phyloP scores from a whole-genome alignment of 192 early-diverging fungal species.

The Entomortierella beljakovae region DNA sequence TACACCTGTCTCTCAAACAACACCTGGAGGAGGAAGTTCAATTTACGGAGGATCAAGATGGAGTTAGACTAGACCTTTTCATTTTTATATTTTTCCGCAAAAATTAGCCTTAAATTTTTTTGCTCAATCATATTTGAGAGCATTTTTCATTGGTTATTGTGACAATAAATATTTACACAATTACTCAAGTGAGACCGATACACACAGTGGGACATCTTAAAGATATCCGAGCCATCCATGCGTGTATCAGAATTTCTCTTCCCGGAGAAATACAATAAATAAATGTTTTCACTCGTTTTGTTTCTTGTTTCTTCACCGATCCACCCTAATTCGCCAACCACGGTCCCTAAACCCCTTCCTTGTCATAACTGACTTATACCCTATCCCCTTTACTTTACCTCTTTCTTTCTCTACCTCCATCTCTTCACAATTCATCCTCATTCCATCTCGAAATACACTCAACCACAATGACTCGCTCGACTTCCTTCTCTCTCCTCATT shows the following conservation, averaged over 20 bases:
- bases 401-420: neutral
- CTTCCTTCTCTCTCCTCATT: constrained; percentile 10
- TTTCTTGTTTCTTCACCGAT: neutral
- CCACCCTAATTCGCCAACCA: constrained; percentile 2
- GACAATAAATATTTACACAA: too few relatives aligned
- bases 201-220: too few relatives aligned
- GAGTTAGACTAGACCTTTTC: neutral
- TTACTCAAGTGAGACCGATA: too few relatives aligned
- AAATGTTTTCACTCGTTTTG: neutral
- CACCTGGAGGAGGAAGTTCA: neutral
- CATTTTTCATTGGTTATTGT: too few relatives aligned
- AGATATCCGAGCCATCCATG: too few relatives aligned
- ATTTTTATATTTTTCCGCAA: too few relatives aligned
- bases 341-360: neutral
- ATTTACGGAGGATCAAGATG: neutral
- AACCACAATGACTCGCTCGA: constrained; percentile 14
- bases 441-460: neutral
- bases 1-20: neutral
- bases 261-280: neutral
- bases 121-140: too few relatives aligned
- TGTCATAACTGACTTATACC: neutral
- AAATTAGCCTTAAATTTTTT: too few relatives aligned
- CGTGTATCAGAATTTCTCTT: neutral
- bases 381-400: neutral
- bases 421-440: too few relatives aligned